Evolutionary conservation across 257 asterid genomes (phyloP).

Genomic region (Striga asiatica): DNA sequence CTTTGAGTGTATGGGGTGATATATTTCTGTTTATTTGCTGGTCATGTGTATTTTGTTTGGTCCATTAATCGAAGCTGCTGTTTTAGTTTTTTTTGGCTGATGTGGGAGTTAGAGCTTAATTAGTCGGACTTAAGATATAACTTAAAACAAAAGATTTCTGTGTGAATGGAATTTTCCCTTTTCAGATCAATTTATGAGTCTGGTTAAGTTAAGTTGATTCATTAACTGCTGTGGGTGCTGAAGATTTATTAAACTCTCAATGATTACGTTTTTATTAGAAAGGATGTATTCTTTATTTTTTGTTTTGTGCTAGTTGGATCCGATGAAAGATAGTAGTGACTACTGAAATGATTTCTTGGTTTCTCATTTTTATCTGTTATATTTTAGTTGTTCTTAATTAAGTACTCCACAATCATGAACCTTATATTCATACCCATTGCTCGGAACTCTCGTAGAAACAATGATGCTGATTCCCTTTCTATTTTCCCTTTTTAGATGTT

Average conservation of each 20-base stretch:
- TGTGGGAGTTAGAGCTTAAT: constrained; percentile 1
- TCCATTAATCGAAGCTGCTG: neutral
- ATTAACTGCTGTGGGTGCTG: constrained; percentile 7
- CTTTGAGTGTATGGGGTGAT: constrained; percentile 48
- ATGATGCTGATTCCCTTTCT: constrained; percentile 10
- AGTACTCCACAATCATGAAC: neutral
- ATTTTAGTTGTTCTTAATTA: neutral
- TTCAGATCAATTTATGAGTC: neutral
- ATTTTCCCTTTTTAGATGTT: constrained; percentile 46
- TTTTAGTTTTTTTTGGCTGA: neutral
- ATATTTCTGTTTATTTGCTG: neutral
- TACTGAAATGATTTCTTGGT: neutral
- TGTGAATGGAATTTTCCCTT: neutral
- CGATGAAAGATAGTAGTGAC: neutral
- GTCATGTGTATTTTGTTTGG: neutral
- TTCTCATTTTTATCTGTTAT: neutral
- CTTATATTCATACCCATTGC: neutral
- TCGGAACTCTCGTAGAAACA: neutral
- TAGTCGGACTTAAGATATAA: neutral
- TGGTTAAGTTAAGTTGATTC: neutral
- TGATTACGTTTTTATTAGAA: neutral
- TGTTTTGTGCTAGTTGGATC: constrained; percentile 8
- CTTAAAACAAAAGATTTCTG: neutral
- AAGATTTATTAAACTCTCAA: neutral
- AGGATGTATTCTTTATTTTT: neutral